phyloP scores from a whole-genome alignment of 176 grass and related monocot genomes.

The Oryza glumipatula region DNA sequence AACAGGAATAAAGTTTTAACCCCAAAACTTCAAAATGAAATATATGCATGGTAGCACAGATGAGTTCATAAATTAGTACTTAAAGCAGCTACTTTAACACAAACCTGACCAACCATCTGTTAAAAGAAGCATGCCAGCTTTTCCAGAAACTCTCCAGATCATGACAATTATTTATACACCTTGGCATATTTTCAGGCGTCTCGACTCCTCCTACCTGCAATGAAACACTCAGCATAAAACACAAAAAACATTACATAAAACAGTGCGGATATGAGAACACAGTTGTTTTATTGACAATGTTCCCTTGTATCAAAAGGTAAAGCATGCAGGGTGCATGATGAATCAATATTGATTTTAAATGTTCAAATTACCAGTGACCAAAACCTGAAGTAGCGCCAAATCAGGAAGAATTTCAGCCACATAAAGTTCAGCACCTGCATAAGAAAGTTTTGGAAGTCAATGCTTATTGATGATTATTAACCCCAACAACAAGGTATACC shows the following conservation, averaged over 20 bases:
- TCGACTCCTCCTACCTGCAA: constrained; percentile 82
- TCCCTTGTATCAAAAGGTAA: background rate
- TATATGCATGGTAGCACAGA: background rate
- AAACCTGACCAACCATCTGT: constrained; percentile 98
- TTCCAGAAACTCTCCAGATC: constrained; percentile 98
- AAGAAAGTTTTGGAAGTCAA: constrained; percentile 18
- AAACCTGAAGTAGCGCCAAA: constrained; percentile 97
- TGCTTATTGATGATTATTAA: constrained; percentile 1
- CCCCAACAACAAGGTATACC: background rate
- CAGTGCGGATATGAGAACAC: background rate
- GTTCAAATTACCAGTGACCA: constrained; percentile 84
- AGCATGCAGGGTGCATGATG: background rate
- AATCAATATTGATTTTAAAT: background rate
- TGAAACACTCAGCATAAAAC: constrained; percentile 31
- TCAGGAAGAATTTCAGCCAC: constrained; percentile 99
- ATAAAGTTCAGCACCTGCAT: constrained; percentile 94
- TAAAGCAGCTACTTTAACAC: constrained; percentile 29
- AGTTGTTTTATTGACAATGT: background rate
- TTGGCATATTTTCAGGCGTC: constrained; percentile 94
- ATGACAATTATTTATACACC: constrained; percentile 91
- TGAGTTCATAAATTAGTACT: constrained; percentile 14
- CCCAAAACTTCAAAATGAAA: background rate
- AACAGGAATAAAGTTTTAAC: background rate
- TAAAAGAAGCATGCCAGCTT: constrained; percentile 98
- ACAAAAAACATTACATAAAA: background rate